Evolutionary conservation across 352 stramenopile genomes (phyloP).

Genomic region (Bremia lactucae): DNA sequence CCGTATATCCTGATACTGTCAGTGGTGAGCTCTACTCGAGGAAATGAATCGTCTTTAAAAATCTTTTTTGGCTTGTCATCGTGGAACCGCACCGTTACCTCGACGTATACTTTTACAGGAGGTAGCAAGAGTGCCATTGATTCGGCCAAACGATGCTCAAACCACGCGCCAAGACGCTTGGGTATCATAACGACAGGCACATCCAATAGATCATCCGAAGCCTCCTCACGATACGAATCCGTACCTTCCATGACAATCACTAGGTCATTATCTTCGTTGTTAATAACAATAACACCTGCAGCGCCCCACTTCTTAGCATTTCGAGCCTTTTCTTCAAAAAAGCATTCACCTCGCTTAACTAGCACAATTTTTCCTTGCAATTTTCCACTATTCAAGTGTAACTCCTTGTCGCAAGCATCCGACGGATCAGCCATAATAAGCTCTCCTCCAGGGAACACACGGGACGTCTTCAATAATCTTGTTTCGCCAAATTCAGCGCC

Average conservation of each 20-base stretch:
- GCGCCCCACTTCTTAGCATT: slow-evolving; percentile 39
- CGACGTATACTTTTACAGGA: slow-evolving; percentile 24
- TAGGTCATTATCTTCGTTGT: slow-evolving; percentile 47
- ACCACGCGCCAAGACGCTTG: slow-evolving; percentile 48
- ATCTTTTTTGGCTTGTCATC: slow-evolving; percentile 9
- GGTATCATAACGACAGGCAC: slow-evolving; percentile 61
- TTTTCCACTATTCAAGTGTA: slow-evolving; percentile 13
- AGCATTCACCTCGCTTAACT: slow-evolving; percentile 45
- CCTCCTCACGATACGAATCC: slow-evolving; percentile 11
- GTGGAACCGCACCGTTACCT: slow-evolving; percentile 29
- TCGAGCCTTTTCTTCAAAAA: slow-evolving; percentile 62
- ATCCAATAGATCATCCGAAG: slow-evolving; percentile 5
- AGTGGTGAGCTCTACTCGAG: slow-evolving; percentile 30
- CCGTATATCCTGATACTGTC: slow-evolving; percentile 39
- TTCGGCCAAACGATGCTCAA: slow-evolving; percentile 19
- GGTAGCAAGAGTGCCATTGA: slow-evolving; percentile 9
- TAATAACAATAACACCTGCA: slow-evolving; percentile 48
- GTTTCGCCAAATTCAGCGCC: slow-evolving; percentile 46
- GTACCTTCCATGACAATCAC: slow-evolving; percentile 75
- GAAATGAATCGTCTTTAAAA: slow-evolving; percentile 17
- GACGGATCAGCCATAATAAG: slow-evolving; percentile 42
- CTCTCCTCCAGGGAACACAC: slow-evolving; percentile 11
- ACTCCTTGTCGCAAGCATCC: slow-evolving; percentile 38
- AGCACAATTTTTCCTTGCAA: slow-evolving; percentile 42
- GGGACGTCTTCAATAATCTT: slow-evolving; percentile 19